Evolutionary conservation across 352 stramenopile genomes (phyloP).

Genomic region (Globisporangium abappressorium): DNA sequence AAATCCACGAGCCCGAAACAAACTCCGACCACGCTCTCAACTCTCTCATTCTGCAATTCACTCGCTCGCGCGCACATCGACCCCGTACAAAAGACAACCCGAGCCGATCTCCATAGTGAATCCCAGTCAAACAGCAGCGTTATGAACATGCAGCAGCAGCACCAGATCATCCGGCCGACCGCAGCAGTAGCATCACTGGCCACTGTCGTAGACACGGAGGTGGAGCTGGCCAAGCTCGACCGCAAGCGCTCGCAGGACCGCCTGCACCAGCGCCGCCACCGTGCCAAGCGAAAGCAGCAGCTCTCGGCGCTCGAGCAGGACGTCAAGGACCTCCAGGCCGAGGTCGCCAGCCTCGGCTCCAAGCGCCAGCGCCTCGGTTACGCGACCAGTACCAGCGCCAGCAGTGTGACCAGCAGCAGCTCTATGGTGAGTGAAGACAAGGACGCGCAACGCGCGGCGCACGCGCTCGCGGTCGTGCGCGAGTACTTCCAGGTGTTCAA

Average conservation of each 20-base stretch:
- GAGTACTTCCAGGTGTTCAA: constrained; percentile 19
- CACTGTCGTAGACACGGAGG: not conserved
- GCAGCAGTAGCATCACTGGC: not conserved
- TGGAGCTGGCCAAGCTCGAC: constrained; percentile 13
- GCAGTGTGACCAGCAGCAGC: not conserved
- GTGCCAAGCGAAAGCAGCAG: constrained; percentile 18
- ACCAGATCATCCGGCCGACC: not conserved
- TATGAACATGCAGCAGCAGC: constrained; percentile 5
- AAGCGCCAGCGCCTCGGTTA: constrained; percentile 14
- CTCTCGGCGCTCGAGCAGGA: constrained; percentile 17
- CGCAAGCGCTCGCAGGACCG: constrained; percentile 18
- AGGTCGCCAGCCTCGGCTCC: constrained; percentile 5
- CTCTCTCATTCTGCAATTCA: not conserved
- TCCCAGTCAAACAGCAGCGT: not conserved
- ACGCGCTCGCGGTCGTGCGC: constrained; percentile 12
- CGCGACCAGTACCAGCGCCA: not conserved
- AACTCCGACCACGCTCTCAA: not conserved
- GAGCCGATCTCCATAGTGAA: not conserved
- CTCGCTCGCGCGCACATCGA: not conserved
- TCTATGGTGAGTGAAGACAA: not conserved
- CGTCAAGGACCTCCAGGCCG: constrained; percentile 13
- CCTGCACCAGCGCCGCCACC: constrained; percentile 16
- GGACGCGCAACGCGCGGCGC: not conserved
- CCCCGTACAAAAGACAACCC: no score
- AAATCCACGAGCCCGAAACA: not conserved